Evolutionary conservation across 2,329 filamentous ascomycete genomes (phyloP).

Genomic region (Helminthosporium solani): DNA sequence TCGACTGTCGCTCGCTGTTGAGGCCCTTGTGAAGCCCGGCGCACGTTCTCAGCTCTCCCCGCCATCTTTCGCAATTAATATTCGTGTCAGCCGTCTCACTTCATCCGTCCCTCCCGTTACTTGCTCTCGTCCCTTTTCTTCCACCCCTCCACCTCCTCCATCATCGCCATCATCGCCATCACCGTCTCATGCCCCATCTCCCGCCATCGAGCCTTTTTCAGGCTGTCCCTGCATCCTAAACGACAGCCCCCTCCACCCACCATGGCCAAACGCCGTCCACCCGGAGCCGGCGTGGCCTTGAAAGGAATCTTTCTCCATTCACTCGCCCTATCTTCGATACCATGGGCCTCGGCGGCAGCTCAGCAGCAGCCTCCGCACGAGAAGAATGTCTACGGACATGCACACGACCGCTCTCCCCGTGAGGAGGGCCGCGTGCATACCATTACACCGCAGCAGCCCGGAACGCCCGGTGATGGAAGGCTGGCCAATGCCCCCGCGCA

Average conservation of each 20-base stretch:
- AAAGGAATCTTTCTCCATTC: conserved; percentile 26
- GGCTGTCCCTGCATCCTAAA: conserved; percentile 17
- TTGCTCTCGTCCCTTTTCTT: conserved; percentile 2
- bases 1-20: neutral
- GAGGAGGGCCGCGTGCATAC: conserved; percentile 30
- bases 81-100: conserved; percentile 7
- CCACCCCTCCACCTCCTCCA: conserved; percentile 8
- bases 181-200: conserved; percentile 33
- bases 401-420: conserved; percentile 24
- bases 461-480: conserved; percentile 18
- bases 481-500: conserved; percentile 24
- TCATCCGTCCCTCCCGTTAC: conserved; percentile 5
- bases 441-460: conserved; percentile 21
- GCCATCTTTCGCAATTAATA: conserved; percentile 16
- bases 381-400: conserved; percentile 8
- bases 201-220: conserved; percentile 30
- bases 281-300: conserved; percentile 41
- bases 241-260: conserved; percentile 12
- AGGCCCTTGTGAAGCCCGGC: neutral
- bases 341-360: conserved; percentile 40
- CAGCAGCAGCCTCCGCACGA: conserved; percentile 45
- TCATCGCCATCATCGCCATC: conserved; percentile 11
- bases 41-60: conserved; percentile 25
- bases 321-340: conserved; percentile 24
- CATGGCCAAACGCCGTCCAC: conserved; percentile 45